phyloP scores from a whole-genome alignment of 1,284 basidiomycete species.

The Leucoagaricus sp. region DNA sequence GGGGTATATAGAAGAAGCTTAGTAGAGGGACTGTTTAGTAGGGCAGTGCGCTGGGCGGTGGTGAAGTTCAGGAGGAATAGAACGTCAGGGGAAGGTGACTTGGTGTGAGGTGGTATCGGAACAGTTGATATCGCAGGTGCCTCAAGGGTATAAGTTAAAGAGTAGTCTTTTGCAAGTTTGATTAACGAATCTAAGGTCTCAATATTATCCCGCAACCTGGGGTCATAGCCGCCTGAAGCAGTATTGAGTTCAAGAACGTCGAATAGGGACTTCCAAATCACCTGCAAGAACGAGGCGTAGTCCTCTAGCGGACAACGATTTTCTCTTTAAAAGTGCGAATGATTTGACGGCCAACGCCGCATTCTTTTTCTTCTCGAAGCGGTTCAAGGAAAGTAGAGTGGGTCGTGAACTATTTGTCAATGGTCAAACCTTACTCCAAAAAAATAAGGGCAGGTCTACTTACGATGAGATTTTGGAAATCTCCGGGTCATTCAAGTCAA shows the following conservation, averaged over 20 bases:
- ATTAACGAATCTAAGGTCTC: slow-evolving; percentile 48
- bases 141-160: slow-evolving; percentile 56
- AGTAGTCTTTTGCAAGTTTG: slow-evolving; percentile 50
- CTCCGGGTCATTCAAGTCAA: slow-evolving; percentile 48
- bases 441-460: slow-evolving; percentile 29
- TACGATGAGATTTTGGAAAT: slow-evolving; percentile 68
- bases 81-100: slow-evolving; percentile 53
- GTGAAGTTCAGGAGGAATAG: slow-evolving; percentile 89
- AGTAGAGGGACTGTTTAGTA: slow-evolving; percentile 68
- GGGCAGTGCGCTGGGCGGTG: slow-evolving; percentile 73
- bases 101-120: slow-evolving; percentile 2
- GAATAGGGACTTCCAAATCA: slow-evolving; percentile 28
- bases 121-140: slow-evolving; percentile 40
- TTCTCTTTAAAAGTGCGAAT: slow-evolving; percentile 55
- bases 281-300: slow-evolving; percentile 79
- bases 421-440: not conserved
- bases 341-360: slow-evolving; percentile 79
- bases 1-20: slow-evolving; percentile 90
- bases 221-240: slow-evolving; percentile 57
- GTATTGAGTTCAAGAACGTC: not conserved
- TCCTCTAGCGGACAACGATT: slow-evolving; percentile 23
- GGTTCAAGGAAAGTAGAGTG: slow-evolving; percentile 88
- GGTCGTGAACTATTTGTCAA: slow-evolving; percentile 56
- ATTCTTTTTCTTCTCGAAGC: slow-evolving; percentile 98
- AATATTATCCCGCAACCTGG: slow-evolving; percentile 47